phyloP scores from a whole-genome alignment of 1,284 basidiomycete species.

The Apiotrichum gamsii region DNA sequence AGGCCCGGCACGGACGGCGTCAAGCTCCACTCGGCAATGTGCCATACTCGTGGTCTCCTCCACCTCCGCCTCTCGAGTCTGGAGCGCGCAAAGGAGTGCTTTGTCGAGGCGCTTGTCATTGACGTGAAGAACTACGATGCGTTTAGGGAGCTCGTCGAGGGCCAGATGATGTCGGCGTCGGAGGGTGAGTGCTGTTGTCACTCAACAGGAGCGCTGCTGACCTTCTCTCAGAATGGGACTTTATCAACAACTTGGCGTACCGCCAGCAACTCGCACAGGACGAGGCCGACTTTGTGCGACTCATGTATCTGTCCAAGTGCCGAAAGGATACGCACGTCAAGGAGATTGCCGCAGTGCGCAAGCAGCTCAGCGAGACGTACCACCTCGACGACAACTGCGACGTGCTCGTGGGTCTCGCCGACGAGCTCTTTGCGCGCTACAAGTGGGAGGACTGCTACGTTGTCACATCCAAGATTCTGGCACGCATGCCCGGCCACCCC shows the following conservation, averaged over 20 bases:
- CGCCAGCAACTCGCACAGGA: slow-evolving; percentile 67
- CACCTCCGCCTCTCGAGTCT: slow-evolving; percentile 89
- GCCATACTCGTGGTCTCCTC: slow-evolving; percentile 82
- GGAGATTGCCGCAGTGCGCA: slow-evolving; percentile 70
- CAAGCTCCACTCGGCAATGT: slow-evolving; percentile 95
- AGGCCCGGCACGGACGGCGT: slow-evolving; percentile 58
- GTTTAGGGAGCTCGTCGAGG: slow-evolving; percentile 80
- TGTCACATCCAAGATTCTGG: slow-evolving; percentile 80
- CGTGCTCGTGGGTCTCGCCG: slow-evolving; percentile 83
- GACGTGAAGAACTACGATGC: slow-evolving; percentile 98
- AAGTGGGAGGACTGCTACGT: slow-evolving; percentile 90
- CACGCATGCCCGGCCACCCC: slow-evolving; percentile 70
- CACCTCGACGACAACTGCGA: slow-evolving; percentile 78
- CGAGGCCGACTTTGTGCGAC: slow-evolving; percentile 79
- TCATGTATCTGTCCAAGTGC: slow-evolving; percentile 85
- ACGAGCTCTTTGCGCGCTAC: slow-evolving; percentile 78
- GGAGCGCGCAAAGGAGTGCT: slow-evolving; percentile 82
- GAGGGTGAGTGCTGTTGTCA: slow-evolving; percentile 59
- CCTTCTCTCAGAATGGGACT: slow-evolving; percentile 75
- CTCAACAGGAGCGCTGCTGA: no score
- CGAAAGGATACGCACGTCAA: slow-evolving; percentile 80
- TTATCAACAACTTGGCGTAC: slow-evolving; percentile 79
- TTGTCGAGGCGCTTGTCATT: slow-evolving; percentile 87
- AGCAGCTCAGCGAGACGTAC: slow-evolving; percentile 68
- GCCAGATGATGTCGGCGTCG: slow-evolving; percentile 86